Percentiles rank a stretch among this genome's conserved stretches.
phyloP scores from a whole-genome alignment of 352 stramenopile species.

The Pythium sp. region DNA sequence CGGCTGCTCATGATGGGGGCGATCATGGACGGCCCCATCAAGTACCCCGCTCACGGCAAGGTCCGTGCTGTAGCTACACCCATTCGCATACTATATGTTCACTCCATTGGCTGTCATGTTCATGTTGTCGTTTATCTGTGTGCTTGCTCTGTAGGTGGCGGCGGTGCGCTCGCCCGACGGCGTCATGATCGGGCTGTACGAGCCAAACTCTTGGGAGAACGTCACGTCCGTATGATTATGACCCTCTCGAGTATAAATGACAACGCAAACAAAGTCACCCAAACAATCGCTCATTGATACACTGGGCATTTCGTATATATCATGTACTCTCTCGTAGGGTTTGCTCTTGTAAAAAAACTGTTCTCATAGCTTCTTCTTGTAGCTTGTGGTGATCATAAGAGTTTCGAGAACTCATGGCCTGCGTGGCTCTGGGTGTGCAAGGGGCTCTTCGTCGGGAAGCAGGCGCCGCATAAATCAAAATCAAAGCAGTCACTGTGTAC shows the following conservation, averaged over 20 bases:
- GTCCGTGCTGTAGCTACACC: slow-evolving; percentile 18
- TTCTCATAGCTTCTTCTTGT: not conserved
- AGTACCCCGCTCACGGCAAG: slow-evolving; percentile 90
- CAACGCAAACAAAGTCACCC: not conserved
- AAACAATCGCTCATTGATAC: not conserved
- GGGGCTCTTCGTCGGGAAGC: slow-evolving; percentile 10
- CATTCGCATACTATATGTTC: not conserved
- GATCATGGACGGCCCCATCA: slow-evolving; percentile 91
- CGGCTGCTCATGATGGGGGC: slow-evolving; percentile 83
- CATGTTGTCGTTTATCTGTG: too few relatives aligned
- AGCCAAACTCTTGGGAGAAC: slow-evolving; percentile 86
- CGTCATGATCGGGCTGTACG: slow-evolving; percentile 92
- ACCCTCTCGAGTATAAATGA: not conserved
- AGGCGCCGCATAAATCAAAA: slow-evolving; percentile 28
- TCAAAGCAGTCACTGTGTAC: slow-evolving; percentile 32
- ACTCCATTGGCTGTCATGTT: too few relatives aligned
- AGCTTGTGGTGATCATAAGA: not conserved
- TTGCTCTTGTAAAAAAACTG: not conserved
- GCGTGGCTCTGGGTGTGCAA: not conserved
- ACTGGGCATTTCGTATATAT: not conserved
- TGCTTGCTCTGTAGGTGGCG: slow-evolving; percentile 48
- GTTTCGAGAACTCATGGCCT: slow-evolving; percentile 15
- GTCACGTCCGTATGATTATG: slow-evolving; percentile 51
- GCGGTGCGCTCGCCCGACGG: slow-evolving; percentile 86
- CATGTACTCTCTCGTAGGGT: not conserved